A percentile compares a stretch with the other conserved stretches of the same genome.
phyloP scores from a whole-genome alignment of 306 rosid species.

The Potentilla sterilis region DNA sequence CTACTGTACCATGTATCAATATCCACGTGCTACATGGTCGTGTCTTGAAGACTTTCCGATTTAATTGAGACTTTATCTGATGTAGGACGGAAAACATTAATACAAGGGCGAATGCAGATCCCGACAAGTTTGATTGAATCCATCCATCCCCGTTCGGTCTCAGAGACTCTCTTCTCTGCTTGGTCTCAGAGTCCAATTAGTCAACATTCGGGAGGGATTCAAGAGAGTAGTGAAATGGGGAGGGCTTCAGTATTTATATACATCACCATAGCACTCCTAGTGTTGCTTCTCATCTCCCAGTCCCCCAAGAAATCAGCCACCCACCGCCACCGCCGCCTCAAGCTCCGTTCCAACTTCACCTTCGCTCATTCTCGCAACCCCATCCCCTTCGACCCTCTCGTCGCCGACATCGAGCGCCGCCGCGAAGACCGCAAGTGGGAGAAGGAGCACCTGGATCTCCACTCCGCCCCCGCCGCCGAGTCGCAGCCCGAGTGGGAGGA shows the following conservation, averaged over 20 bases:
- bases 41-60: too few species aligned
- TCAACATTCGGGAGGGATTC: background rate
- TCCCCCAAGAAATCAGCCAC: constrained; percentile 43
- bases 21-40: too few species aligned
- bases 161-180: background rate
- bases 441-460: constrained; percentile 54
- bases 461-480: constrained; percentile 66
- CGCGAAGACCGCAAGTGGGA: constrained; percentile 93
- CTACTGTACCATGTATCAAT: too few species aligned
- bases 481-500: constrained; percentile 93
- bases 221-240: constrained; percentile 28
- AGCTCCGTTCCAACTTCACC: constrained; percentile 82
- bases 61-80: too few species aligned
- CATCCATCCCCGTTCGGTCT: background rate
- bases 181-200: background rate
- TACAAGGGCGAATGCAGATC: too few species aligned
- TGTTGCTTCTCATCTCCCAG: constrained; percentile 60
- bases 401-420: constrained; percentile 84
- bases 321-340: constrained; percentile 82
- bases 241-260: constrained; percentile 57
- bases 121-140: too few species aligned
- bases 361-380: constrained; percentile 41
- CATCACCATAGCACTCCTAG: constrained; percentile 40
- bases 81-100: too few species aligned
- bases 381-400: constrained; percentile 78